These are phyloP conservation scores for Aspergillus calidoustus DNA, from an alignment of 2,329 filamentous ascomycete species.

Conservation along the genomic window DNA sequence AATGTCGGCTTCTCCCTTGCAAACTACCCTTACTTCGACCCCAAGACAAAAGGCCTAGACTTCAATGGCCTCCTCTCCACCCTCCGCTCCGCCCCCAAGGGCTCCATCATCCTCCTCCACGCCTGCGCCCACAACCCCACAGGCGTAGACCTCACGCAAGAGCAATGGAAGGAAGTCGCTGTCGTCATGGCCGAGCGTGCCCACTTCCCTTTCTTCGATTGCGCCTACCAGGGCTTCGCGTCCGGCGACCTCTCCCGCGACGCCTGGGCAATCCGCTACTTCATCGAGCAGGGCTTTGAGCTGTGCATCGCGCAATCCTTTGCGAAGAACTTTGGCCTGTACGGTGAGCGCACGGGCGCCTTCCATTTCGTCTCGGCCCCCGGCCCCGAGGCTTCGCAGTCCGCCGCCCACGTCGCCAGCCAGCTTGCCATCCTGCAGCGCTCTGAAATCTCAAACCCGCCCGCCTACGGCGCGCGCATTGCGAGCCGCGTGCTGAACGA, in stretches of 20 bases:
- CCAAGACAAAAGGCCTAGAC: slow-evolving; percentile 86
- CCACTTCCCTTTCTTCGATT: slow-evolving; percentile 98
- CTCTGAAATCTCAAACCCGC: slow-evolving; percentile 96
- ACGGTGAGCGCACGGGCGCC: slow-evolving; percentile 92
- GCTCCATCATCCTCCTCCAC: slow-evolving; percentile 88
- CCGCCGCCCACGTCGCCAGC: slow-evolving; percentile 71
- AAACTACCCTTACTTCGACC: slow-evolving; percentile 92
- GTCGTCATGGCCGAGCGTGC: slow-evolving; percentile 73
- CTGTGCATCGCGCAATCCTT: slow-evolving; percentile 64
- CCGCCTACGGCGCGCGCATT: slow-evolving; percentile 90
- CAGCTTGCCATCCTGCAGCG: slow-evolving; percentile 94
- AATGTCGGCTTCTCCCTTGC: slow-evolving; percentile 81
- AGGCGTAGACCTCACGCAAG: slow-evolving; percentile 88
- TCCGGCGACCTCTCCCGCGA: slow-evolving; percentile 85
- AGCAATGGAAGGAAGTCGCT: slow-evolving; percentile 93
- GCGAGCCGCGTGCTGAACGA: slow-evolving; percentile 86
- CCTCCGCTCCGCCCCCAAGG: slow-evolving; percentile 71
- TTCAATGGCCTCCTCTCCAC: slow-evolving; percentile 83
- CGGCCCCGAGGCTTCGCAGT: slow-evolving; percentile 65
- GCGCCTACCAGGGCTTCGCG: slow-evolving; percentile 96
- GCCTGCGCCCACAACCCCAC: slow-evolving; percentile 98
- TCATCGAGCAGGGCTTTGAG: slow-evolving; percentile 87
- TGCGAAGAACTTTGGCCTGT: slow-evolving; percentile 76
- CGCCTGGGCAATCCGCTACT: slow-evolving; percentile 91
- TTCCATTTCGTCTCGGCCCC: slow-evolving; percentile 90